Evolutionary conservation across 352 stramenopile genomes (phyloP).

Genomic region (Phytophthora pinifolia): DNA sequence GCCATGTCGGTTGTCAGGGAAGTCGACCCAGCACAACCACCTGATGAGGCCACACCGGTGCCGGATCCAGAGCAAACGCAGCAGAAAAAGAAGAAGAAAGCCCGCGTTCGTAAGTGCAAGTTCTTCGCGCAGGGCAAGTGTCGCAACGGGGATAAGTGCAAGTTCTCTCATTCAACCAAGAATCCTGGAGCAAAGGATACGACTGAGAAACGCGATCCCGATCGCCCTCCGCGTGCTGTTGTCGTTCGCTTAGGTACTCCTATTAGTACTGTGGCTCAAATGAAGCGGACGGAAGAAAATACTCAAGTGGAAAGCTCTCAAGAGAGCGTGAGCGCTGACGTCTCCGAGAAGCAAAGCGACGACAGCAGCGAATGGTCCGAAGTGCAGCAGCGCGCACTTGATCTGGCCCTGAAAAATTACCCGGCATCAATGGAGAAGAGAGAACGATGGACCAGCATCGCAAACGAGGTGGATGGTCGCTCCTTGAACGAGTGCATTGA

Average conservation of each 20-base stretch:
- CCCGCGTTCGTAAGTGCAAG: constrained; percentile 39
- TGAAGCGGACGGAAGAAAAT: not conserved
- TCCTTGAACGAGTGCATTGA: constrained; percentile 85
- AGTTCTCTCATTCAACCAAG: constrained; percentile 52
- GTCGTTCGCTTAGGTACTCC: constrained; percentile 22
- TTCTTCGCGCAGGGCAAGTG: constrained; percentile 57
- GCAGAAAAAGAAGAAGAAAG: constrained; percentile 29
- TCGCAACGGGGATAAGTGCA: constrained; percentile 58
- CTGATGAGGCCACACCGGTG: constrained; percentile 4
- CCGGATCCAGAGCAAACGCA: not conserved
- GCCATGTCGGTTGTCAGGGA: constrained; percentile 18
- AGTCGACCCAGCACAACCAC: constrained; percentile 13
- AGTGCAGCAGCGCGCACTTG: constrained; percentile 62
- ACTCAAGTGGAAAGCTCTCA: not conserved
- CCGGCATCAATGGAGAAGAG: constrained; percentile 75
- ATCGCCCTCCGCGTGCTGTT: constrained; percentile 7
- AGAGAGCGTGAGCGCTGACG: not conserved
- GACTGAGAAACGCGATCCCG: not conserved
- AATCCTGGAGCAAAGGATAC: constrained; percentile 2
- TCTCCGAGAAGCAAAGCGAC: constrained; percentile 1
- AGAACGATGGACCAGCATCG: constrained; percentile 65
- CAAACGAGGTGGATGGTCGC: constrained; percentile 59
- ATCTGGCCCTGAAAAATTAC: constrained; percentile 70
- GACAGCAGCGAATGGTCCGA: constrained; percentile 53
- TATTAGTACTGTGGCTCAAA: not conserved